phyloP scores from a whole-genome alignment of 805 yeast species.

The Peterozyma xylosa region DNA sequence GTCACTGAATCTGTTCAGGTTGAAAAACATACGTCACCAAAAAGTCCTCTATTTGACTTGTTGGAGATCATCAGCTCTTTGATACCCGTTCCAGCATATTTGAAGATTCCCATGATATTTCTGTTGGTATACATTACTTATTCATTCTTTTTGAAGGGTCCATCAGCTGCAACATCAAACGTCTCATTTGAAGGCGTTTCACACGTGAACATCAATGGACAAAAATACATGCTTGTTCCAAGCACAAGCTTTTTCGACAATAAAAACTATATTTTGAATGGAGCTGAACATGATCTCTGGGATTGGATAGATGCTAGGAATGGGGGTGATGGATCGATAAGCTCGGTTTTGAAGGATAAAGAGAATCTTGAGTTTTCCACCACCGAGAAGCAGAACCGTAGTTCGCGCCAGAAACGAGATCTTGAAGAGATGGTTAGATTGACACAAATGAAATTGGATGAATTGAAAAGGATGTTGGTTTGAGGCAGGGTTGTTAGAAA shows the following conservation, averaged over 20 bases:
- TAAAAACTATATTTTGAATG: constrained; percentile 20
- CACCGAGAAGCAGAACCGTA: constrained; percentile 8
- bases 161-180: background rate
- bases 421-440: constrained; percentile 36
- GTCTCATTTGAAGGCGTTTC: constrained; percentile 5
- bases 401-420: constrained; percentile 28
- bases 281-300: constrained; percentile 61
- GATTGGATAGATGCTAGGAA: constrained; percentile 51
- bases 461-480: constrained; percentile 14
- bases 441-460: constrained; percentile 33
- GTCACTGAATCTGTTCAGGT: constrained; percentile 20
- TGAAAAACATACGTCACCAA: constrained; percentile 11
- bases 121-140: constrained; percentile 12
- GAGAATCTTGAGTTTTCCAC: background rate
- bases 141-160: constrained; percentile 9
- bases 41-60: constrained; percentile 8
- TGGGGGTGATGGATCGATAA: constrained; percentile 10
- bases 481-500: background rate
- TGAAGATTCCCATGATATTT: constrained; percentile 12
- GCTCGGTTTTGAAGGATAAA: background rate
- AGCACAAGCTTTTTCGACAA: constrained; percentile 26
- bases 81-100: constrained; percentile 16
- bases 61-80: constrained; percentile 10
- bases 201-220: constrained; percentile 22
- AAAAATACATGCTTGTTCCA: constrained; percentile 32